phyloP scores from a whole-genome alignment of 345 rosid species.

The Brassica napus region Da-Ae NC_063435.1:20926001-20926500 shows the following conservation, averaged over 20 bases:
- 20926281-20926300: not conserved
- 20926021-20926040: not conserved
- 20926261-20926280: not conserved
- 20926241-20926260: not conserved
- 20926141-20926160: not conserved
- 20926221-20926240: not conserved
- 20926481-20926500: not conserved
- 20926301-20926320: not conserved
- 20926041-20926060: not conserved
- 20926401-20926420: conserved; percentile 12
- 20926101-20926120: not conserved
- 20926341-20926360: not conserved
- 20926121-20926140: not conserved
- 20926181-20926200: not conserved
- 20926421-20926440: not conserved
- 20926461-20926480: not conserved
- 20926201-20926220: not conserved
- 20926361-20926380: not conserved
- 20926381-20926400: not conserved
- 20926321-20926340: not conserved
- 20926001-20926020: not conserved
- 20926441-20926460: not conserved
- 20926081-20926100: not conserved
- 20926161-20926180: not conserved
- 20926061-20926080: not conserved